Conservation (phyloP, 1,139 yeast genomes). For the Taphrina wiesneri region DNA sequence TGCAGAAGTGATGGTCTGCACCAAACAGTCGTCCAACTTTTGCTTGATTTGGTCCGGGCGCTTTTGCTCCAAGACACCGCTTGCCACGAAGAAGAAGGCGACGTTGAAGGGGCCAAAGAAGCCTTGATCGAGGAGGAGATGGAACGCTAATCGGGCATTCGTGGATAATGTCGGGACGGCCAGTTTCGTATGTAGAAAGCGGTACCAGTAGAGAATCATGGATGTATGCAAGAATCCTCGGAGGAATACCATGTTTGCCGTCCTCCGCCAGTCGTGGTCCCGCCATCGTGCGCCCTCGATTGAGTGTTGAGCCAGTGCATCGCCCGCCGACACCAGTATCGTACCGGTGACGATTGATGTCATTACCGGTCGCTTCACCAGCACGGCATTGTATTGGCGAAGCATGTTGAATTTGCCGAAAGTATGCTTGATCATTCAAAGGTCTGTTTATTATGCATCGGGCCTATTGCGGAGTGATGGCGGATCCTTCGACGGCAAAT, state of each 20-base stretch:
- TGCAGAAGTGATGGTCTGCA: slow-evolving; percentile 23
- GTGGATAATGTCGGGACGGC: neutral
- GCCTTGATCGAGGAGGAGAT: slow-evolving; percentile 21
- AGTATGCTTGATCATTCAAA: neutral
- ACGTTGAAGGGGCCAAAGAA: slow-evolving; percentile 29
- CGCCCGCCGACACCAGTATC: slow-evolving; percentile 17
- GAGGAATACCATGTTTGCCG: slow-evolving; percentile 22
- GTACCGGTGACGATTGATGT: slow-evolving; percentile 16
- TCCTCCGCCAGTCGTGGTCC: slow-evolving; percentile 15
- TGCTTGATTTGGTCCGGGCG: slow-evolving; percentile 15
- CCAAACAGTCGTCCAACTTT: slow-evolving; percentile 14
- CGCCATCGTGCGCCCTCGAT: slow-evolving; percentile 6
- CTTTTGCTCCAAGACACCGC: slow-evolving; percentile 26
- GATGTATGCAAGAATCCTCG: slow-evolving; percentile 26
- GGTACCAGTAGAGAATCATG: slow-evolving; percentile 30
- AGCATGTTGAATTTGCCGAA: neutral
- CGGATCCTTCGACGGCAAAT: no score
- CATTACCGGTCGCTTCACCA: neutral
- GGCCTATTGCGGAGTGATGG: neutral
- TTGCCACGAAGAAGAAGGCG: slow-evolving; percentile 27
- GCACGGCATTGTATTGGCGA: neutral
- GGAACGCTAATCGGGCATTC: neutral
- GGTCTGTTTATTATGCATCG: neutral
- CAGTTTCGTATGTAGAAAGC: slow-evolving; percentile 12
- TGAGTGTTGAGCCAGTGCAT: slow-evolving; percentile 16